Base-by-base conservation (phyloP, 805 yeast genomes). In the Dipodascopsis uninucleata region DNA sequence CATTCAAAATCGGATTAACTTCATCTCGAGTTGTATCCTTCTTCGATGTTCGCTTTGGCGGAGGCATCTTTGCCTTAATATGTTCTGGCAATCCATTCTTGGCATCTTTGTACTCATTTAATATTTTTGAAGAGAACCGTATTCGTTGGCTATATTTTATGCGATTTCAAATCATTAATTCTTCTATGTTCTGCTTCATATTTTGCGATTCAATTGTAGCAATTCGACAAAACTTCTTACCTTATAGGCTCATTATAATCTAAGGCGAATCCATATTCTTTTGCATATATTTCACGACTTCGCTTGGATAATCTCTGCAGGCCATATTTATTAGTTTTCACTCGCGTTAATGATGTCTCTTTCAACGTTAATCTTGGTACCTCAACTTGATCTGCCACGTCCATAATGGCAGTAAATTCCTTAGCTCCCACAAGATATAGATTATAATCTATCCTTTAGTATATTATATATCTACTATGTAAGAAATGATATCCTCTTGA, bases 81-180 rank as follows among this genome's bases (percentile, higher is more conserved):
- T 58, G 57, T 9, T 45, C 44, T n/a, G 64, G 64, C 16, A 61
- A 45, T 8, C 29, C 29, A n/a, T 51, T 54, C 33, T 26, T 36
- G 2, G 58, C 60, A 6, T 33, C 14, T 2, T 36, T 44, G 35
- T 58, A 61, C 31, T 60, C 60, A 23, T 36, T 40, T 28, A 33
- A 38, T 9, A 54, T 22, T 51, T 55, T 55, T 16, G 47, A 31
- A 6, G 49, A 16, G 24, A 41, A 31, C 31, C 41, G 32, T 9
- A 53, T 35, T 18, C 53, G 35, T 24, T 46, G 51, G 26, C 56
- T 53, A 18, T 17, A 20, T n/a, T n/a, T n/a, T n/a, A n/a, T 10
- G 23, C 4, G 26, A 9, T 10, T 14, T 12, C 23, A 14, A 5
- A 26, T 8, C 22, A 20, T 23, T 10, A 26, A 23, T 12, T 12